Conservation (phyloP, 345 rosid genomes). For the Salix purpurea region DNA sequence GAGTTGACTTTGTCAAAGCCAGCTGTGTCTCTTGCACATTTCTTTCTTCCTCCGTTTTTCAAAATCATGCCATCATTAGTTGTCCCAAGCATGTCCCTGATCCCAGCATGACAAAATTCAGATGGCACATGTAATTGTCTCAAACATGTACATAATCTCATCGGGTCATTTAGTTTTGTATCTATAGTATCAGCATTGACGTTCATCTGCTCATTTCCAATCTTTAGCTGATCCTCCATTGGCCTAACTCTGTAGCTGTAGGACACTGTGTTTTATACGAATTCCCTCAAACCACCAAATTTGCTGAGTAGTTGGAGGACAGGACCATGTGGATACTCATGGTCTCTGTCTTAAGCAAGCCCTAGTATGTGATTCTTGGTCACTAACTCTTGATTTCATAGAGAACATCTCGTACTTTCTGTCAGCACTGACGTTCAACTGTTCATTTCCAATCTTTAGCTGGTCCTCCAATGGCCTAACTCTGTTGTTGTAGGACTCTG, state of each 20-base stretch:
- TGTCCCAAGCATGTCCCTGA: no score
- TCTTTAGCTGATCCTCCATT: background rate
- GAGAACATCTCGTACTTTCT: background rate
- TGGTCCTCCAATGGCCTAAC: background rate
- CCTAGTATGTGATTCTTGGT: background rate
- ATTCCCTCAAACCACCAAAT: background rate
- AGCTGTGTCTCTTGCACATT: no score
- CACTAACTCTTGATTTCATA: background rate
- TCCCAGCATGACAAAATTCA: no score
- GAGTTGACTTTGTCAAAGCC: no score
- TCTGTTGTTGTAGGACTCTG: background rate
- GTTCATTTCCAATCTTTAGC: background rate
- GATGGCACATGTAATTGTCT: background rate
- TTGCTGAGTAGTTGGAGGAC: slow-evolving; percentile 16
- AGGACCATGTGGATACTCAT: slow-evolving; percentile 26
- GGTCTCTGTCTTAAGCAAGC: background rate
- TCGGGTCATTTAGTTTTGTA: background rate
- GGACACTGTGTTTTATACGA: background rate
- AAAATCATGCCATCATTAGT: no score
- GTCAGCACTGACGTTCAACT: background rate
- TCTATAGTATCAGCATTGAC: background rate
- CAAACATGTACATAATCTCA: background rate
- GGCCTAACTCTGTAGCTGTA: background rate
- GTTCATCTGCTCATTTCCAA: background rate
- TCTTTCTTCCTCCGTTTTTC: no score